A percentile compares a stretch with the other conserved stretches of the same genome.
Conservation (phyloP, 164 flowering plant genomes). For the Chimonanthus praecox region DNA sequence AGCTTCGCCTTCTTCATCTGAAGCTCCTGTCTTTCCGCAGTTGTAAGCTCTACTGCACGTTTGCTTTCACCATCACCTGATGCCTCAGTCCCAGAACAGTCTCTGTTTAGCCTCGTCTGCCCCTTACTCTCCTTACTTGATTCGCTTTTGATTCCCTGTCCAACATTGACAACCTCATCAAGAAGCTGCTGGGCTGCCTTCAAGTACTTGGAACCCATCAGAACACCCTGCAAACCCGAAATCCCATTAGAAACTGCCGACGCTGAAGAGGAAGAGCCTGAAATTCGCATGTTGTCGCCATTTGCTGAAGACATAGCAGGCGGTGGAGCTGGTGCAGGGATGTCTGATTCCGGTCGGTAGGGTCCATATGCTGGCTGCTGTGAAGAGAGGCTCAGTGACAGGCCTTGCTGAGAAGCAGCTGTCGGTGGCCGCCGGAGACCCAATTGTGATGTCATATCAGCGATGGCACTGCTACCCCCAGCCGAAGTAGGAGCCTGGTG, state of each 20-base stretch:
- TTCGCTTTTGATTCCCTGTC: constrained; percentile 34
- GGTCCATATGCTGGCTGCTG: constrained; percentile 38
- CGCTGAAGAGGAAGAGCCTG: constrained; percentile 49
- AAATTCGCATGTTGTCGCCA: constrained; percentile 33
- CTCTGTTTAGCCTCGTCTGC: constrained; percentile 33
- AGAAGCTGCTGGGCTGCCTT: constrained; percentile 84
- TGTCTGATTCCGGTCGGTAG: constrained; percentile 20
- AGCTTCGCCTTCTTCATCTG: constrained; percentile 57
- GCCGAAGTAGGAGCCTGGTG: constrained; percentile 8
- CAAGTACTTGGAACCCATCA: constrained; percentile 84
- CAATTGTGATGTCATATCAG: constrained; percentile 16
- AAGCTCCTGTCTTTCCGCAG: constrained; percentile 53
- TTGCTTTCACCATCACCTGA: constrained; percentile 35
- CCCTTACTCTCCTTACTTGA: constrained; percentile 22
- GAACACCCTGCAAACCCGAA: constrained; percentile 55
- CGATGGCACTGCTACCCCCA: constrained; percentile 1
- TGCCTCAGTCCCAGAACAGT: constrained; percentile 26
- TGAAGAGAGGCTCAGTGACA: constrained; percentile 80
- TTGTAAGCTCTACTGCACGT: constrained; percentile 48
- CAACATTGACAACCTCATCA: constrained; percentile 86
- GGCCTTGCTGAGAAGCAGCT: constrained; percentile 33
- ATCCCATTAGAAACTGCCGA: constrained; percentile 63
- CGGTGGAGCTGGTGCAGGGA: constrained; percentile 13
- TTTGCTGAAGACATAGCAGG: constrained; percentile 30
- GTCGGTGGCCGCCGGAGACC: constrained; percentile 27